Conservation (phyloP, 192 early-diverging fungal species). For the Coemansia sp. region DNA sequence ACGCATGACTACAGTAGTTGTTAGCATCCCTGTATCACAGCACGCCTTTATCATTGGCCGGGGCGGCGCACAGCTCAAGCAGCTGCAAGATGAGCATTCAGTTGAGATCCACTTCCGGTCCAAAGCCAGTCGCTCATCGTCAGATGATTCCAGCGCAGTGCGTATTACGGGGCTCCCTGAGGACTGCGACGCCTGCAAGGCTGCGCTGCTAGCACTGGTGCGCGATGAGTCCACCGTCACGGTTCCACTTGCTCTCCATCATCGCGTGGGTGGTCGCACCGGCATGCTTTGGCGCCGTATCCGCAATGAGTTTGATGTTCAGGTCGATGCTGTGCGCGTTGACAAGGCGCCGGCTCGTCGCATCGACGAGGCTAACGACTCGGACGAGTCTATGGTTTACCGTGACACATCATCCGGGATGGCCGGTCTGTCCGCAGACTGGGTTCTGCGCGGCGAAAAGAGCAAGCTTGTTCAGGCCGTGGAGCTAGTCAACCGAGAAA, state of each 20-base stretch:
- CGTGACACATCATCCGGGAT: slow-evolving; percentile 15
- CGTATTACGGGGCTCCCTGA: slow-evolving; percentile 60
- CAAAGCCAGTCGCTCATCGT: not conserved
- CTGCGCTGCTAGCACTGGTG: slow-evolving; percentile 50
- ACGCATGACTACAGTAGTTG: slow-evolving; percentile 54
- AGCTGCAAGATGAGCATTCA: slow-evolving; percentile 63
- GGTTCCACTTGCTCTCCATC: slow-evolving; percentile 58
- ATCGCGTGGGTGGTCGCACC: slow-evolving; percentile 54
- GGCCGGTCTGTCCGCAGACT: slow-evolving; percentile 31
- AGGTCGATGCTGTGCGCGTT: slow-evolving; percentile 50
- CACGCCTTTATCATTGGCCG: slow-evolving; percentile 83
- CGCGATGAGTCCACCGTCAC: slow-evolving; percentile 54
- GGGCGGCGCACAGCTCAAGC: slow-evolving; percentile 66
- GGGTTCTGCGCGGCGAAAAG: slow-evolving; percentile 58
- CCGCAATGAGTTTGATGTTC: slow-evolving; percentile 62
- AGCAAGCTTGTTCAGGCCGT: slow-evolving; percentile 47
- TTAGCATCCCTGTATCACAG: slow-evolving; percentile 71
- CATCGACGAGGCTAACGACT: slow-evolving; percentile 41
- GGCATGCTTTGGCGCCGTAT: slow-evolving; percentile 56
- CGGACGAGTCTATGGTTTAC: slow-evolving; percentile 19
- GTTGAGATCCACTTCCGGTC: slow-evolving; percentile 64
- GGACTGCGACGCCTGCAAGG: slow-evolving; percentile 52
- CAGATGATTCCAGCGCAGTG: slow-evolving; percentile 32
- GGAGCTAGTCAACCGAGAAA: slow-evolving; percentile 19
- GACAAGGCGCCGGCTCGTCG: slow-evolving; percentile 46